Base-by-base conservation (phyloP, 192 early-diverging fungal species). In the Chytriomyces sp. region DNA sequence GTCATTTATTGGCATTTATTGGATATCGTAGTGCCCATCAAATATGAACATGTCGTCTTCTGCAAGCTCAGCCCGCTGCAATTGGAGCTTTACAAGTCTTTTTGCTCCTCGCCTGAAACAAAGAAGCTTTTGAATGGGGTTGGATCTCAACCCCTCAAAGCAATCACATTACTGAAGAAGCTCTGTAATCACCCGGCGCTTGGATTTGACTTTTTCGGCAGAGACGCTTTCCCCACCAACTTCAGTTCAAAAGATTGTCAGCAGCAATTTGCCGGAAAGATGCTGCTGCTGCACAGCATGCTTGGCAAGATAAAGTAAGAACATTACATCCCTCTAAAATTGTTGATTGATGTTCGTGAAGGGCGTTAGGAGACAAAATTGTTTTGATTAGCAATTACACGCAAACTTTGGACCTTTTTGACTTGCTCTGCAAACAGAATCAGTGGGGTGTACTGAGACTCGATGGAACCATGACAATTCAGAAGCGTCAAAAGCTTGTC, bases 371-470 rank as follows among this genome's bases (percentile, higher is more conserved):
- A 12, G 96, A 98, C 78, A 99, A 99, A 78, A 97, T 99, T 75
- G 98, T 99, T 12, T 80, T 99, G 14, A 98, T 99, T 54, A 94
- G 92, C 37, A 99, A 99, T 74, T 99, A 98, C 81, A 99, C 98
- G 0, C 96, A 99, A 77, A 98, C 98, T 3, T 78, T 98, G 52
- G 94, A 99, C 75, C 75, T 97, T 49, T 93, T 99, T 73, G 94
- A 98, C 68, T 83, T 86, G n/a, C 85, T 95, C 57, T 99, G 96
- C 55, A 79, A 83, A 0, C 85, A 84, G 28, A 86, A 86, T 44
- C 83, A 85, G 82, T 94, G 85, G 81, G 84, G 91, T 4, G 82
- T 82, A 34, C 84, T 96, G 64, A 85, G 98, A 19, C 79, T 99
- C 28, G 98, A 99, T 77, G 98, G 98, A 4, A 81, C 90, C 0